Evolutionary conservation across 1,284 basidiomycete genomes (phyloP).

Genomic region (Mixia osmundae): DNA sequence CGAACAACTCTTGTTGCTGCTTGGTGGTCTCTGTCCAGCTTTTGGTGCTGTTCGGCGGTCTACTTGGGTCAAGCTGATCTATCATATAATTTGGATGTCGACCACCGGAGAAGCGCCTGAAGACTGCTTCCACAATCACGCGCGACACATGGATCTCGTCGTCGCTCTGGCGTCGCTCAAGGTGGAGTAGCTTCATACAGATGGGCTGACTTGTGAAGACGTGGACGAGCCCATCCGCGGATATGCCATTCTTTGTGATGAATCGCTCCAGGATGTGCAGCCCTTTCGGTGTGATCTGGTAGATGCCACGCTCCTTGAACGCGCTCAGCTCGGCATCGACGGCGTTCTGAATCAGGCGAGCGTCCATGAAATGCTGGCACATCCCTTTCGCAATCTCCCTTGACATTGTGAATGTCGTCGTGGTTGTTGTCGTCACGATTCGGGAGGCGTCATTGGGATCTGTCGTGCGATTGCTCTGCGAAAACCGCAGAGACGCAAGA

Average conservation of each 20-base stretch:
- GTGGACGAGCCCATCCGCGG: constrained; percentile 62
- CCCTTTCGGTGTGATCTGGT: constrained; percentile 87
- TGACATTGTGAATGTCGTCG: constrained; percentile 98
- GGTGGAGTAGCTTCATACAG: constrained; percentile 90
- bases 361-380: constrained; percentile 99
- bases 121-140: constrained; percentile 78
- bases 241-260: constrained; percentile 96
- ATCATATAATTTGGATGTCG: constrained; percentile 47
- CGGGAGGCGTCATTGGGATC: constrained; percentile 92
- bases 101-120: constrained; percentile 69
- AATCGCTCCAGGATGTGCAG: constrained; percentile 95
- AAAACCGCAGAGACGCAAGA: constrained; percentile 87
- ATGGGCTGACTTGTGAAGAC: constrained; percentile 87
- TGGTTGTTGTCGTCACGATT: constrained; percentile 95
- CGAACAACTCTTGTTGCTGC: constrained; percentile 21
- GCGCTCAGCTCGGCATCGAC: constrained; percentile 61
- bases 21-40: constrained; percentile 14
- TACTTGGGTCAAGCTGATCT: constrained; percentile 12
- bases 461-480: constrained; percentile 90
- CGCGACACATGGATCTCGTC: constrained; percentile 95
- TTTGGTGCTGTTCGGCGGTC: constrained; percentile 1
- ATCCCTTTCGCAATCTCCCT: constrained; percentile 98
- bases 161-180: constrained; percentile 73
- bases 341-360: constrained; percentile 87
- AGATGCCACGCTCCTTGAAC: constrained; percentile 95